These are phyloP conservation scores for Amanita pallidorosea DNA, from an alignment of 768 basidiomycete species.

Conservation along the genomic window DNA sequence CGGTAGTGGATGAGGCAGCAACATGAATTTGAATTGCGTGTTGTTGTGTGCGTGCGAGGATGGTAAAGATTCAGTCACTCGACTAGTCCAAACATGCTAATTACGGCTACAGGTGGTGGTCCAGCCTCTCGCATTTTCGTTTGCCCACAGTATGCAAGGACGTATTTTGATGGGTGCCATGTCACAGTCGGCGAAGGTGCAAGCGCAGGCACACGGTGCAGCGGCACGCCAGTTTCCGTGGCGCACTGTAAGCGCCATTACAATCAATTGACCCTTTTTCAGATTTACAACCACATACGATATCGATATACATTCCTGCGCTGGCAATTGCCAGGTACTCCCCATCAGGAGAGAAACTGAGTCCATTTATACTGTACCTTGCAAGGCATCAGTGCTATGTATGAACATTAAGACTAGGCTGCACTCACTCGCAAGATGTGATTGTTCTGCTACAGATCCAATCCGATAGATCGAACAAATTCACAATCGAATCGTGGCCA, in stretches of 20 bases:
- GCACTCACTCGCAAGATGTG: constrained; percentile 67
- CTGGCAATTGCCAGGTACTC: constrained; percentile 76
- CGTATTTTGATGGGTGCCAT: constrained; percentile 5
- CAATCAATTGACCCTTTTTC: background rate
- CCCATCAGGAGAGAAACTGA: constrained; percentile 78
- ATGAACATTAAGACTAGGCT: background rate
- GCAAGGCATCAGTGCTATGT: background rate
- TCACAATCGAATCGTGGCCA: constrained; percentile 74
- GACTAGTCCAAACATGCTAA: constrained; percentile 60
- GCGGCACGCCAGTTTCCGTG: constrained; percentile 61
- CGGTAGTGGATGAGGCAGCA: too few relatives aligned
- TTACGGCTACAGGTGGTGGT: constrained; percentile 53
- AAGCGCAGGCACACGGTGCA: constrained; percentile 68
- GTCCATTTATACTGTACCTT: constrained; percentile 59
- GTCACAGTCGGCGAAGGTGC: constrained; percentile 66
- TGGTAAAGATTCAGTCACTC: constrained; percentile 19
- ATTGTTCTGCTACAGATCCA: constrained; percentile 77
- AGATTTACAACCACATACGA: constrained; percentile 37
- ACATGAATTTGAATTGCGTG: background rate
- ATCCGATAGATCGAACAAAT: constrained; percentile 68
- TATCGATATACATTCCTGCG: constrained; percentile 64
- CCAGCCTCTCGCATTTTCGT: constrained; percentile 45
- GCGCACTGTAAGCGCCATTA: constrained; percentile 46
- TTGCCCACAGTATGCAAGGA: constrained; percentile 32
- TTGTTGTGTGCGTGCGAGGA: too few relatives aligned